A percentile compares a stretch with the other conserved stretches of the same genome.
These are phyloP conservation scores for Rhizopogon rudus DNA, from an alignment of 768 basidiomycete species.

Conservation along the genomic window DNA sequence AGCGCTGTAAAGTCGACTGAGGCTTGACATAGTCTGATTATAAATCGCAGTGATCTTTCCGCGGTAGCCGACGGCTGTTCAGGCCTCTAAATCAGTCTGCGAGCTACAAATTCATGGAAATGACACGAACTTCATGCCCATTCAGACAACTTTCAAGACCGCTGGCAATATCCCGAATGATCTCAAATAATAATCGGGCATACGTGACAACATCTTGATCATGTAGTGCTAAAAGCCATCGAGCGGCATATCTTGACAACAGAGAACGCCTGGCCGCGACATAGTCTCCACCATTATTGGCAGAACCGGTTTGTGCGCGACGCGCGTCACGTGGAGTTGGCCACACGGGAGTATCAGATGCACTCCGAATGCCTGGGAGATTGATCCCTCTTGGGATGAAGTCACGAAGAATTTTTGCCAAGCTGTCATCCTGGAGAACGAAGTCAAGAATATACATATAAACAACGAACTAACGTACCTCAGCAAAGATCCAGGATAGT, in stretches of 20 bases:
- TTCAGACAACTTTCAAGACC: too few relatives aligned
- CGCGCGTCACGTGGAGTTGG: conserved; percentile 32
- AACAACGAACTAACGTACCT: conserved; percentile 37
- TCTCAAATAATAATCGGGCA: conserved; percentile 45
- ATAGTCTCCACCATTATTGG: conserved; percentile 68
- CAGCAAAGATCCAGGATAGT: conserved; percentile 66
- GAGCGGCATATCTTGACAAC: conserved; percentile 48
- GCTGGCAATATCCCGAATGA: conserved; percentile 42
- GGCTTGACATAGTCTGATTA: conserved; percentile 50
- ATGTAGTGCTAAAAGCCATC: conserved; percentile 70
- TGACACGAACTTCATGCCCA: not conserved
- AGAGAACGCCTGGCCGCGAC: conserved; percentile 53
- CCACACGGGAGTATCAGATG: conserved; percentile 47
- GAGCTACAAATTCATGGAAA: not conserved
- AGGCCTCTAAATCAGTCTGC: not conserved
- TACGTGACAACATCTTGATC: conserved; percentile 54
- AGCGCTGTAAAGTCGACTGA: conserved; percentile 53
- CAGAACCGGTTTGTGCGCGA: conserved; percentile 34
- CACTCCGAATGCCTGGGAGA: conserved; percentile 61
- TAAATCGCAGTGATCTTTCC: conserved; percentile 43
- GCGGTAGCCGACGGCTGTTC: conserved; percentile 11
- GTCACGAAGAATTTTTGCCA: conserved; percentile 63
- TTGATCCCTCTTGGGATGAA: conserved; percentile 52
- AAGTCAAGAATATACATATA: not conserved
- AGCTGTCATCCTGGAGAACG: conserved; percentile 50